These are phyloP conservation scores for Haematococcus lacustris DNA, from an alignment of 139 green algal species.

Conservation along the genomic window DNA sequence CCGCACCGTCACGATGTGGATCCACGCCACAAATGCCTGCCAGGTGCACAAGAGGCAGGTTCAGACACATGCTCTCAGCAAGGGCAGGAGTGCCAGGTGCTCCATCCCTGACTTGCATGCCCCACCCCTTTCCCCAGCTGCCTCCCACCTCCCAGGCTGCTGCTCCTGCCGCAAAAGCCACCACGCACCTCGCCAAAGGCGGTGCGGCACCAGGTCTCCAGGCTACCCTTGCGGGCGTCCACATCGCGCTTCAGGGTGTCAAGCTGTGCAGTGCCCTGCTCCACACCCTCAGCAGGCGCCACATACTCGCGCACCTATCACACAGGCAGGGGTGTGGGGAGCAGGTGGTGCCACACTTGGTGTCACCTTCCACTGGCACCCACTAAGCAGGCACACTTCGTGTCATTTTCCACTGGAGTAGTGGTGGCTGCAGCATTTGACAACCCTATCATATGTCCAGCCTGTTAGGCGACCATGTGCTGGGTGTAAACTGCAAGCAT, in stretches of 20 bases:
- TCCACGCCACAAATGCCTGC: constrained; percentile 81
- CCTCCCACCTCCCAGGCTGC: too few species aligned
- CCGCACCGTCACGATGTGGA: constrained; percentile 85
- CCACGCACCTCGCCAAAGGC: constrained; percentile 82
- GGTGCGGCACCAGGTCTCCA: constrained; percentile 82
- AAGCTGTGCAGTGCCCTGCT: constrained; percentile 16
- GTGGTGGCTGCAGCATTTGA: too few species aligned
- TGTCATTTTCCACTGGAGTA: too few species aligned
- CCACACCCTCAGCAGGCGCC: constrained; percentile 21
- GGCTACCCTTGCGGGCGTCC: constrained; percentile 48
- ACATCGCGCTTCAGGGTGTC: constrained; percentile 53
- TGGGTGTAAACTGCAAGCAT: too few species aligned
- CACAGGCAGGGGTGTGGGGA: too few species aligned
- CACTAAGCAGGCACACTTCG: background rate
- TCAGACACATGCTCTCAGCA: background rate
- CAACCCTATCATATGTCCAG: too few species aligned
- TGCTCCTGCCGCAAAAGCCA: too few species aligned
- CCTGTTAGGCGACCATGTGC: too few species aligned
- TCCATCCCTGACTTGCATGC: too few species aligned
- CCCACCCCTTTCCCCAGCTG: too few species aligned
- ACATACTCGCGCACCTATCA: constrained; percentile 67
- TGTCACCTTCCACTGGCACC: background rate
- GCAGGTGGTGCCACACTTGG: too few species aligned
- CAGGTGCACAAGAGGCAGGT: background rate
- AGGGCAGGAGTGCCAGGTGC: too few species aligned